Evolutionary conservation across 225 moss, liverwort and hornwort species (phyloP).

Genomic region (Sphagnum tenellum): DNA sequence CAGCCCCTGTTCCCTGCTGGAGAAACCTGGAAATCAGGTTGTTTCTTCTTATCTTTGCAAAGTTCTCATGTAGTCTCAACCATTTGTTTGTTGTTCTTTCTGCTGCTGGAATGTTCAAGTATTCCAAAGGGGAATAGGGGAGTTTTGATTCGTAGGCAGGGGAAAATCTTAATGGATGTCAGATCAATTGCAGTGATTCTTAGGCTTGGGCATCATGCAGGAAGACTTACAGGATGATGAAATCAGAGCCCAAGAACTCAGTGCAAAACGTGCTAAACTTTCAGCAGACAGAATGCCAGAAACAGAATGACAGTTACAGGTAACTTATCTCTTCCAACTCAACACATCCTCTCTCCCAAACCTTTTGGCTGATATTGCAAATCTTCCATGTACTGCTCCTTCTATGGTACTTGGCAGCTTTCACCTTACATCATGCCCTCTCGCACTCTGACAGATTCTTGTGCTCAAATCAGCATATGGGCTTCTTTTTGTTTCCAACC

Average conservation of each 20-base stretch:
- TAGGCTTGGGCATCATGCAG: too few species aligned
- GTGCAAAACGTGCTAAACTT: neutral
- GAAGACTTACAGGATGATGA: slow-evolving; percentile 1
- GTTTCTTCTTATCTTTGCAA: neutral
- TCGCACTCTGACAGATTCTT: too few species aligned
- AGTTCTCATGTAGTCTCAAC: neutral
- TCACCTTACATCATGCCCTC: too few species aligned
- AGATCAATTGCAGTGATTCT: too few species aligned
- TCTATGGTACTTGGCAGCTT: too few species aligned
- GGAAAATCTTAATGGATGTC: too few species aligned
- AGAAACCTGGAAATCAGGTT: slow-evolving; percentile 8
- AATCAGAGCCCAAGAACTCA: neutral
- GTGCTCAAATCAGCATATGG: too few species aligned
- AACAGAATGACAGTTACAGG: neutral
- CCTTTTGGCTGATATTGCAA: too few species aligned
- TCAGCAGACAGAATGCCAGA: neutral
- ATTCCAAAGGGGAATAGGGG: neutral
- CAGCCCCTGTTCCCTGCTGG: neutral
- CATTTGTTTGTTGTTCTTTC: neutral
- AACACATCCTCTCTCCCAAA: too few species aligned
- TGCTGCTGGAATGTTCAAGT: neutral
- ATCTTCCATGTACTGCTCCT: too few species aligned
- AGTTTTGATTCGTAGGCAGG: neutral
- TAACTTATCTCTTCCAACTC: too few species aligned
- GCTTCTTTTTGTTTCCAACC: too few species aligned